phyloP scores from a whole-genome alignment of 2,329 filamentous ascomycete species.

The Orbilia brochopaga region DNA sequence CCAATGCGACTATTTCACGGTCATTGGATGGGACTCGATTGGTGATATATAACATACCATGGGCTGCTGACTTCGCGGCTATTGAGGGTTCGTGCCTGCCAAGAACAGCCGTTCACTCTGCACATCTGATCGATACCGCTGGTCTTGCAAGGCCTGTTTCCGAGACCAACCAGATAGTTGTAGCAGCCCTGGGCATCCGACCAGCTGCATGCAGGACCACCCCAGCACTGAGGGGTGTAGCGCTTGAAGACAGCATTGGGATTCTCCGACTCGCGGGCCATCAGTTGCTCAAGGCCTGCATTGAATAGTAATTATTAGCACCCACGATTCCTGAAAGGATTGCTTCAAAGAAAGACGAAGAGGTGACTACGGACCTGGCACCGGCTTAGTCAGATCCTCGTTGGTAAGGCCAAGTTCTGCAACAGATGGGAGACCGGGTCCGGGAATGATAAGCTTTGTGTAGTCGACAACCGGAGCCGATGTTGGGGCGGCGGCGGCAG shows the following conservation, averaged over 20 bases:
- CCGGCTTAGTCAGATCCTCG: neutral
- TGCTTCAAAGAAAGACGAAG: no score
- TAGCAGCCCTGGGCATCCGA: neutral
- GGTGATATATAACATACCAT: no score
- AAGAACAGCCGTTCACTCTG: neutral
- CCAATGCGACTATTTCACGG: no score
- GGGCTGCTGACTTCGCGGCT: neutral
- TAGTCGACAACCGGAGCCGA: neutral
- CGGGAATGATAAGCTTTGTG: neutral
- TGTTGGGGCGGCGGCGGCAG: neutral
- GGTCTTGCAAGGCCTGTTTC: neutral
- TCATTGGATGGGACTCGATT: neutral
- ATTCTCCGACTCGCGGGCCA: no score
- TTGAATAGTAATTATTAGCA: no score
- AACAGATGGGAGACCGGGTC: neutral
- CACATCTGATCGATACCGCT: neutral
- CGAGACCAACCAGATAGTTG: neutral
- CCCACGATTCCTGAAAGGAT: no score
- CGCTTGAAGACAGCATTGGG: neutral
- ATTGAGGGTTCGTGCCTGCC: neutral
- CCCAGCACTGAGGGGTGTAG: neutral
- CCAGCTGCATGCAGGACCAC: neutral
- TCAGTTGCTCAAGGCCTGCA: no score
- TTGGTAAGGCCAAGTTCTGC: constrained; percentile 3
- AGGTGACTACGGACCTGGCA: neutral